Conservation (phyloP, 805 yeast genomes). For the Metschnikowia noctiluminum region DNA sequence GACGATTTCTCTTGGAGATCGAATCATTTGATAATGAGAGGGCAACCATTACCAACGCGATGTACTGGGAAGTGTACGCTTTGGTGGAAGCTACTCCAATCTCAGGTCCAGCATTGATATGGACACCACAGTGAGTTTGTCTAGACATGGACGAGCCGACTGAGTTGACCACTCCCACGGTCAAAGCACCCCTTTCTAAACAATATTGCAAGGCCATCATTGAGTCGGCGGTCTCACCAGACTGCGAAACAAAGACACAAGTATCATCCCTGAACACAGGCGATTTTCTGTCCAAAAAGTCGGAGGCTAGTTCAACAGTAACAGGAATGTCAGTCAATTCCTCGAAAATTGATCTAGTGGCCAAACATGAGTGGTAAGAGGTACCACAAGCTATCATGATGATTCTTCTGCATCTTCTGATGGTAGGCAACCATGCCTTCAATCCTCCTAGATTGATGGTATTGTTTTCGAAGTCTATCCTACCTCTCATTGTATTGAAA, state of each 20-base stretch:
- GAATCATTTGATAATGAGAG: constrained; percentile 91
- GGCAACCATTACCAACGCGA: constrained; percentile 96
- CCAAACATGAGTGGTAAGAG: constrained; percentile 96
- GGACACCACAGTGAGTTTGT: constrained; percentile 98
- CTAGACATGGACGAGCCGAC: constrained; percentile 97
- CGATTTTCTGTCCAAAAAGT: constrained; percentile 87
- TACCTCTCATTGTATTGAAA: constrained; percentile 98
- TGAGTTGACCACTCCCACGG: constrained; percentile 95
- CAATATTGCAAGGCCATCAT: constrained; percentile 94
- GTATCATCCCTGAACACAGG: constrained; percentile 99
- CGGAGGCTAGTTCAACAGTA: constrained; percentile 88
- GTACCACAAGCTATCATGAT: constrained; percentile 99
- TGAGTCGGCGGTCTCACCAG: constrained; percentile 98
- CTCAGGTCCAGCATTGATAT: constrained; percentile 98
- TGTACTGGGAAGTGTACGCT: constrained; percentile 97
- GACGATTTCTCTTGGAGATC: constrained; percentile 71
- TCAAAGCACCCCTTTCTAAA: constrained; percentile 93
- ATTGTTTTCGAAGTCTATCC: constrained; percentile 84
- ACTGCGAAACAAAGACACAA: constrained; percentile 95
- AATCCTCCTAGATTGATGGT: constrained; percentile 86
- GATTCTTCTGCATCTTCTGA: constrained; percentile 90
- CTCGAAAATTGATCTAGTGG: constrained; percentile 94
- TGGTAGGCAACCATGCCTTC: constrained; percentile 76
- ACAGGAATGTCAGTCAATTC: constrained; percentile 95
- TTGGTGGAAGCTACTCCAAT: constrained; percentile 99